Conservation (phyloP, 257 asterid genomes). For the Lithospermum erythrorhizon region DNA sequence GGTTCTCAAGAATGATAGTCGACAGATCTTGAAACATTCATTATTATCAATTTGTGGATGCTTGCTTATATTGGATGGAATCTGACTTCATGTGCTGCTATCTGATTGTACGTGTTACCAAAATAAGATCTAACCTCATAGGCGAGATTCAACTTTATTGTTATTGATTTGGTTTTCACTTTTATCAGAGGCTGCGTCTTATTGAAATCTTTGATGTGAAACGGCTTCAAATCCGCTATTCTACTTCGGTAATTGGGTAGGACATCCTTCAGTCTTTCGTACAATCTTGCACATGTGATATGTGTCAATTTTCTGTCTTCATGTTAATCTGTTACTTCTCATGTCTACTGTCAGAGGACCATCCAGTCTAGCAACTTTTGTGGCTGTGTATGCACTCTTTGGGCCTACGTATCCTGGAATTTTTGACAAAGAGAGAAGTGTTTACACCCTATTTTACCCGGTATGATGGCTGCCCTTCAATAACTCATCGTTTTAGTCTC, state of each 20-base stretch:
- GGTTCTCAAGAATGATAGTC: too few relatives aligned
- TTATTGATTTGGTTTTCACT: conserved; percentile 12
- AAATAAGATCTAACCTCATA: background rate
- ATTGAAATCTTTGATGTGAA: conserved; percentile 74
- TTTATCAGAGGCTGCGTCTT: conserved; percentile 62
- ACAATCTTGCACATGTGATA: background rate
- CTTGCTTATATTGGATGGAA: too few relatives aligned
- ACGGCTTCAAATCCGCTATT: conserved; percentile 79
- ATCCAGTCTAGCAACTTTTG: conserved; percentile 72
- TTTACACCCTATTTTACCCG: conserved; percentile 75
- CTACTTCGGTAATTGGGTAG: conserved; percentile 71
- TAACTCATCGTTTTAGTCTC: background rate
- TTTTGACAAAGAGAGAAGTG: conserved; percentile 62
- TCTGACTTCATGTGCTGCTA: background rate
- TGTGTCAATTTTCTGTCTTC: background rate
- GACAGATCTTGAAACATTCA: too few relatives aligned
- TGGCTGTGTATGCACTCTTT: conserved; percentile 70
- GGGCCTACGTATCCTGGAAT: conserved; percentile 89
- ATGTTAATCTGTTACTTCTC: conserved; percentile 11
- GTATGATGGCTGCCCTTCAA: conserved; percentile 30
- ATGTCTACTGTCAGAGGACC: conserved; percentile 48
- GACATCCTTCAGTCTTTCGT: conserved; percentile 4
- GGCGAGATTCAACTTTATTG: background rate
- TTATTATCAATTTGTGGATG: too few relatives aligned
- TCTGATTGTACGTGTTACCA: background rate